Evolutionary conservation across 2,329 filamentous ascomycete genomes (phyloP).

Genomic region (Sclerotinia spermophila): DNA sequence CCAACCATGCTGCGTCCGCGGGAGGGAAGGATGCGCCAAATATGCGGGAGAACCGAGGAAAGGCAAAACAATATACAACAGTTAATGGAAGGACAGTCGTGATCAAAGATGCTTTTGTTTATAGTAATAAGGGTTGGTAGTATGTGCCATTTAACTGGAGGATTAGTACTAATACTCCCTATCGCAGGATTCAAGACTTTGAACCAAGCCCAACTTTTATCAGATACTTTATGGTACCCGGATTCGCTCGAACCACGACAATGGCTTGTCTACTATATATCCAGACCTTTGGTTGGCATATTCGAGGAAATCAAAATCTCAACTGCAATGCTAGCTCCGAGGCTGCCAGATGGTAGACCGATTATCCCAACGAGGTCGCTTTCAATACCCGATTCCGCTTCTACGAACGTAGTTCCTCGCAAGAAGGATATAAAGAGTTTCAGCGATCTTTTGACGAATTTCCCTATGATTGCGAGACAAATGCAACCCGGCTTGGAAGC

Average conservation of each 20-base stretch:
- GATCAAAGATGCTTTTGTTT: constrained; percentile 87
- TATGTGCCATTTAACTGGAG: background rate
- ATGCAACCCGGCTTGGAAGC: constrained; percentile 91
- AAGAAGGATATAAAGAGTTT: constrained; percentile 94
- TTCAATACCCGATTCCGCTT: constrained; percentile 23
- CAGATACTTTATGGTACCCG: constrained; percentile 82
- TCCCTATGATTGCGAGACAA: constrained; percentile 92
- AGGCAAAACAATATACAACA: constrained; percentile 91
- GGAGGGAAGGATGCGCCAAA: constrained; percentile 60
- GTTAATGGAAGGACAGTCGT: constrained; percentile 90
- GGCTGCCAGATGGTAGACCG: constrained; percentile 37
- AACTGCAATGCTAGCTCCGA: constrained; percentile 57
- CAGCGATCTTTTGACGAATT: constrained; percentile 82
- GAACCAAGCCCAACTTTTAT: constrained; percentile 81
- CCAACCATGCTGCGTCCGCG: constrained; percentile 45
- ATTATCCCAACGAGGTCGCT: constrained; percentile 24
- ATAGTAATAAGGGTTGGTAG: constrained; percentile 85
- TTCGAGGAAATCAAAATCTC: constrained; percentile 73
- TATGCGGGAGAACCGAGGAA: constrained; percentile 81
- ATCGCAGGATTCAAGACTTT: constrained; percentile 79
- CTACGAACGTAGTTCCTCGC: constrained; percentile 46
- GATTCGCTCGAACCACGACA: constrained; percentile 85
- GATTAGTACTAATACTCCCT: constrained; percentile 29
- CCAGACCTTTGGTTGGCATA: constrained; percentile 76
- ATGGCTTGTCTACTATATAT: constrained; percentile 97